Conservation (phyloP, 1,284 basidiomycete genomes). For the Heliocybe sulcata region DNA sequence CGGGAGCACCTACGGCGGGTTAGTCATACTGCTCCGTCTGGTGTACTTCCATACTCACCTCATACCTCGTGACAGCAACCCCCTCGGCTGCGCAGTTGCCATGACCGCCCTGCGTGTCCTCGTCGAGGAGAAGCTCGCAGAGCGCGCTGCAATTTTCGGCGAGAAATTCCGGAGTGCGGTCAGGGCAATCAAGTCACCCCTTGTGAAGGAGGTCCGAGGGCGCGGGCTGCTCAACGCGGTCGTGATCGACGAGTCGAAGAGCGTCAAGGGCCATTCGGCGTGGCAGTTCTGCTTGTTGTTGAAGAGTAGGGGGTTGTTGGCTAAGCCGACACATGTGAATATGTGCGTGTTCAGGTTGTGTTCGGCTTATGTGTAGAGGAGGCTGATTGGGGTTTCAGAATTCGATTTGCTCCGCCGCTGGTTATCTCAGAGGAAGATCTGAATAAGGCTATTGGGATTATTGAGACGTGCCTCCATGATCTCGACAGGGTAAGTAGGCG, state of each 20-base stretch:
- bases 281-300: slow-evolving; percentile 95
- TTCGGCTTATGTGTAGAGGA: slow-evolving; percentile 3
- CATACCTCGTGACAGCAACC: slow-evolving; percentile 56
- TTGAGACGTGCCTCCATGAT: slow-evolving; percentile 73
- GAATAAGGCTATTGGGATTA: slow-evolving; percentile 67
- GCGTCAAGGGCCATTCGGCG: slow-evolving; percentile 73
- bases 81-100: slow-evolving; percentile 91
- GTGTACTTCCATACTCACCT: slow-evolving; percentile 1
- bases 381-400: slow-evolving; percentile 36
- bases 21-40: slow-evolving; percentile 17
- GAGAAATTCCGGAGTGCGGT: slow-evolving; percentile 74
- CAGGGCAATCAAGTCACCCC: slow-evolving; percentile 57
- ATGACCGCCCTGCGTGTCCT: slow-evolving; percentile 88
- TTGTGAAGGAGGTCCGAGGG: slow-evolving; percentile 75
- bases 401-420: slow-evolving; percentile 93
- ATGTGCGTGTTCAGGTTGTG: slow-evolving; percentile 50
- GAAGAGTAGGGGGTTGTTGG: slow-evolving; percentile 86
- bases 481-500: slow-evolving; percentile 62
- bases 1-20: slow-evolving; percentile 95
- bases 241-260: slow-evolving; percentile 84
- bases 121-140: slow-evolving; percentile 77
- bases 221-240: slow-evolving; percentile 90
- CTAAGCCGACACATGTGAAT: slow-evolving; percentile 95
- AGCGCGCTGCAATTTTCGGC: slow-evolving; percentile 75
- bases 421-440: slow-evolving; percentile 88